These are phyloP conservation scores for Podaxis sp. DNA, from an alignment of 768 basidiomycete species.

Conservation along the genomic window DNA sequence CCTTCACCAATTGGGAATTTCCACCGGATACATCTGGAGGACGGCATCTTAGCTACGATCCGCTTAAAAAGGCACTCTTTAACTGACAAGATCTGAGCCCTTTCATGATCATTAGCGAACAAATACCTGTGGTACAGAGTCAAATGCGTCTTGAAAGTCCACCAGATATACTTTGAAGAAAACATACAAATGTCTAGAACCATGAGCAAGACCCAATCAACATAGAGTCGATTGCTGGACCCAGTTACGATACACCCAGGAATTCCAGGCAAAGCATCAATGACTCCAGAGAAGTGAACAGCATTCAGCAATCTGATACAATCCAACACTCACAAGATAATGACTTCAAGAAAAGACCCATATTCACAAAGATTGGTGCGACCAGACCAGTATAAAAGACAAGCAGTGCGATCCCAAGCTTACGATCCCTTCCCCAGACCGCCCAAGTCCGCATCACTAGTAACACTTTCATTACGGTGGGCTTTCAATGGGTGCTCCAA, in stretches of 20 bases:
- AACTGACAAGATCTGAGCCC: constrained; percentile 10
- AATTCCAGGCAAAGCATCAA: background rate
- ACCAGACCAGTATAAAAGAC: constrained; percentile 7
- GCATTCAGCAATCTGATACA: background rate
- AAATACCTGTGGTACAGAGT: background rate
- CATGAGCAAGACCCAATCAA: constrained; percentile 13
- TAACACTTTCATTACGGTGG: background rate
- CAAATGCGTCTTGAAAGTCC: background rate
- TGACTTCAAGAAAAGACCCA: background rate
- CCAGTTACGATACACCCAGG: constrained; percentile 4
- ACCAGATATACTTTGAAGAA: background rate
- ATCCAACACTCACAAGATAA: background rate
- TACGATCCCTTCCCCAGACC: constrained; percentile 11
- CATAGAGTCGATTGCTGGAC: constrained; percentile 5
- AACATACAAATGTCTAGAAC: constrained; percentile 9
- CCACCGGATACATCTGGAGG: constrained; percentile 1
- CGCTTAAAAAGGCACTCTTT: background rate
- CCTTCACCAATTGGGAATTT: constrained; percentile 11
- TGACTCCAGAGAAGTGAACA: background rate
- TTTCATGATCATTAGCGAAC: constrained; percentile 9
- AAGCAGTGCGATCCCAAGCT: background rate
- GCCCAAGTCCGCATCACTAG: constrained; percentile 13
- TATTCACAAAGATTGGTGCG: constrained; percentile 1
- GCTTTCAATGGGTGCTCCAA: background rate
- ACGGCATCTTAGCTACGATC: background rate